Evolutionary conservation across 1,284 basidiomycete species (phyloP).

Genomic region (Ceratobasidium sp.): DNA sequence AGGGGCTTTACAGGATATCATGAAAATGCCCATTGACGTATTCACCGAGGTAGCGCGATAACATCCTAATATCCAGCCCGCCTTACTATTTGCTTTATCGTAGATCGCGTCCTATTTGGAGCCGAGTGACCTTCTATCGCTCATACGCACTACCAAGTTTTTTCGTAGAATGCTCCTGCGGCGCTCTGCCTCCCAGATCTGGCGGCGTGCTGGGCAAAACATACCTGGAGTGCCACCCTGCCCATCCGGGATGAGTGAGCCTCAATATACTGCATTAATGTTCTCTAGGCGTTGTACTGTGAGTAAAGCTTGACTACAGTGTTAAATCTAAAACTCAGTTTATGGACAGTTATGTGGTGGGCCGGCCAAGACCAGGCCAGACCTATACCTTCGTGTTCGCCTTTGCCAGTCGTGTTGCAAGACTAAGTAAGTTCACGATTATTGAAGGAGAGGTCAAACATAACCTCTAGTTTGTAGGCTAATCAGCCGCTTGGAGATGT

Average conservation of each 20-base stretch:
- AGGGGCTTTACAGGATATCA: too few relatives aligned
- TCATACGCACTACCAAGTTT: background rate
- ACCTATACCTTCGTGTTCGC: background rate
- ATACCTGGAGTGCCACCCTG: background rate
- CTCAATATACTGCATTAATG: background rate
- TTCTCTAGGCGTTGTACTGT: background rate
- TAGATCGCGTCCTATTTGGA: background rate
- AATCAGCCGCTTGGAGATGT: background rate
- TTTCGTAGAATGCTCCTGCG: background rate
- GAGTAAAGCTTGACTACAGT: background rate
- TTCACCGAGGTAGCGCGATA: too few relatives aligned
- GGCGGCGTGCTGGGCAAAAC: background rate
- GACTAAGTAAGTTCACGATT: background rate
- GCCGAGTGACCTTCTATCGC: background rate
- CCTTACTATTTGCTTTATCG: background rate
- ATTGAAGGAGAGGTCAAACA: background rate
- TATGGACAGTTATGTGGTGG: background rate
- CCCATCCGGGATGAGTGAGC: background rate
- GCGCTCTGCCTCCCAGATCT: background rate
- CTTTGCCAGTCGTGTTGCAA: background rate
- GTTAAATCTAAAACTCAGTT: background rate
- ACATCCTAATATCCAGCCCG: too few relatives aligned
- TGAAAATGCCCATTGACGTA: too few relatives aligned
- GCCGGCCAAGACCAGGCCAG: background rate
- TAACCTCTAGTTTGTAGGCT: background rate